These are phyloP conservation scores for Daphne laureola DNA, from an alignment of 441 rosid species.

Conservation along the genomic window DNA sequence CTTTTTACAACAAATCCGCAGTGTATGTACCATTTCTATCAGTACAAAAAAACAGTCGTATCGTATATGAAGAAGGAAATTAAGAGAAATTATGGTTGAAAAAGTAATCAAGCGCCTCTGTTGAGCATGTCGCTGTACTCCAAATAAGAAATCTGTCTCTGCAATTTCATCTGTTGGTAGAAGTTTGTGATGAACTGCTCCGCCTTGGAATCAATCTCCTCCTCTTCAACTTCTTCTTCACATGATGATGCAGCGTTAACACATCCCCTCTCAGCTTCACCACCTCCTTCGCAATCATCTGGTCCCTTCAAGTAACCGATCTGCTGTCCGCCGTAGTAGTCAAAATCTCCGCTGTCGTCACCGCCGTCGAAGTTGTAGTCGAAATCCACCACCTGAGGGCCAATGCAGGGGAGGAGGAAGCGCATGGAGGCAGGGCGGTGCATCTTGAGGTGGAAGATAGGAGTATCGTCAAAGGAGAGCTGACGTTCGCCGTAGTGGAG, in stretches of 20 bases:
- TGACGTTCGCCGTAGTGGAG: conserved; percentile 44
- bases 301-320: conserved; percentile 22
- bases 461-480: conserved; percentile 82
- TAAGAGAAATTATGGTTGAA: too few species aligned
- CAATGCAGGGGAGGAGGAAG: conserved; percentile 67
- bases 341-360: conserved; percentile 15
- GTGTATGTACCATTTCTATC: too few species aligned
- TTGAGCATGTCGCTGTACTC: conserved; percentile 31
- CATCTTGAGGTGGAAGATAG: conserved; percentile 58
- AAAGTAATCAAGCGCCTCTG: conserved; percentile 9
- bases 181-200: conserved; percentile 80
- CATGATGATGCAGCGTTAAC: neutral
- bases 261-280: conserved; percentile 10
- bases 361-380: conserved; percentile 49
- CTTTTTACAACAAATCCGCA: conserved; percentile 11
- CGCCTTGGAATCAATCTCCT: conserved; percentile 70
- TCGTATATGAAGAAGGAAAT: too few species aligned
- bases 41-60: too few species aligned
- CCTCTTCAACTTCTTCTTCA: conserved; percentile 47
- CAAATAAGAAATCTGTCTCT: conserved; percentile 62
- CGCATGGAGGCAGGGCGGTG: conserved; percentile 70
- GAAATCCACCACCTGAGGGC: conserved; percentile 37
- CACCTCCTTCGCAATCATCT: conserved; percentile 7
- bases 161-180: conserved; percentile 62
- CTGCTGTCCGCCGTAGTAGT: conserved; percentile 15